phyloP scores from a whole-genome alignment of 1,139 yeast species.

The Diutina catenulata region DNA sequence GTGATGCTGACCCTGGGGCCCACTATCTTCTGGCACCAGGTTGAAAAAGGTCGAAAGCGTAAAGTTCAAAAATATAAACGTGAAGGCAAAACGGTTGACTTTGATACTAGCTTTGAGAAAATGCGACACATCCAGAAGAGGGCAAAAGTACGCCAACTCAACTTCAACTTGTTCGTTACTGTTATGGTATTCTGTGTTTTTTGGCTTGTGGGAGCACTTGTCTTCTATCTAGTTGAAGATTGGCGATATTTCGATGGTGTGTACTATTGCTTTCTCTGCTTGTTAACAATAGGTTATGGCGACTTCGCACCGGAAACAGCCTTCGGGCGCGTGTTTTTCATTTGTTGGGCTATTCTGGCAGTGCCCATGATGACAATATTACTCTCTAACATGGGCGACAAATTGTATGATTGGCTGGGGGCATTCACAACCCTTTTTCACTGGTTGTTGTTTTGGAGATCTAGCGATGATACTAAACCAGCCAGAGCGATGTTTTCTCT shows the following conservation, averaged over 20 bases:
- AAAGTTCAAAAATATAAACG: conserved; percentile 9
- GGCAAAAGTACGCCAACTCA: conserved; percentile 21
- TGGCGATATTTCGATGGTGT: conserved; percentile 64
- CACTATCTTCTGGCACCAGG: conserved; percentile 49
- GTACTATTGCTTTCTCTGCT: conserved; percentile 64
- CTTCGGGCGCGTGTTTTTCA: conserved; percentile 63
- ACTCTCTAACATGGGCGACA: conserved; percentile 61
- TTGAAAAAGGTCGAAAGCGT: conserved; percentile 20
- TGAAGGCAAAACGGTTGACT: conserved; percentile 14
- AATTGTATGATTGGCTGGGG: conserved; percentile 23
- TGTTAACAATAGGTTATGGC: conserved; percentile 80
- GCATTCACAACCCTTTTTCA: conserved; percentile 9
- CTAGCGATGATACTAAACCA: neutral
- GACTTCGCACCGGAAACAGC: conserved; percentile 51
- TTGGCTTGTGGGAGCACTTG: conserved; percentile 63
- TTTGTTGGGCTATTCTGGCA: conserved; percentile 70
- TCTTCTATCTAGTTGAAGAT: conserved; percentile 43
- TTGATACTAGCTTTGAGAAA: conserved; percentile 36
- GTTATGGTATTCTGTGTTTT: conserved; percentile 39
- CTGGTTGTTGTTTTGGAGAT: neutral
- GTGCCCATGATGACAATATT: conserved; percentile 81
- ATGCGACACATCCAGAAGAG: conserved; percentile 37
- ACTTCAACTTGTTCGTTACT: conserved; percentile 26
- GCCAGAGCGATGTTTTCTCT: neutral
- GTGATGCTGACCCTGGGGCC: conserved; percentile 50